Conservation (phyloP, 2,329 filamentous ascomycete species). For the Aspergillus ibericus region DNA sequence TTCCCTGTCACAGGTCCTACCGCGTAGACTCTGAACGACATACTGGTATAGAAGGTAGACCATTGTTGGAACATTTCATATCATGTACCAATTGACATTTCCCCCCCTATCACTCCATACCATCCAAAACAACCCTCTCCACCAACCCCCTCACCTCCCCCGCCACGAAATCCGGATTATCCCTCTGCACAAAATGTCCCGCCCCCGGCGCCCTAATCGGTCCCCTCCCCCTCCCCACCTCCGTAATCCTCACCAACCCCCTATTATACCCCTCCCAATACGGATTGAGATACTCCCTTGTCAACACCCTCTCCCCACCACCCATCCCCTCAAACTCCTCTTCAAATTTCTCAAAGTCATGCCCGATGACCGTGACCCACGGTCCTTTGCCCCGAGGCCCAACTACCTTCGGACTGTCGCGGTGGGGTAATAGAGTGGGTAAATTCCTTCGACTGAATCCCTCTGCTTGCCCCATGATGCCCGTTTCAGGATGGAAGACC, state of each 20-base stretch:
- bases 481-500: constrained; percentile 47
- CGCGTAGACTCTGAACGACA: no score
- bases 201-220: constrained; percentile 51
- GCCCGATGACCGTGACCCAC: constrained; percentile 53
- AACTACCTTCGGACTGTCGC: constrained; percentile 44
- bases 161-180: constrained; percentile 51
- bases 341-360: constrained; percentile 55
- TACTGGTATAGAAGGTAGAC: no score
- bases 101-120: no score
- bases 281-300: constrained; percentile 54
- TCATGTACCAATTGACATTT: no score
- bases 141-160: no score
- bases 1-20: no score
- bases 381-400: constrained; percentile 37
- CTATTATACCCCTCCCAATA: constrained; percentile 57
- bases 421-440: constrained; percentile 44
- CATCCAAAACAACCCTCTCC: no score
- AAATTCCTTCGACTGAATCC: constrained; percentile 51
- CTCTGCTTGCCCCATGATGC: constrained; percentile 50
- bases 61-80: no score
- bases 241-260: constrained; percentile 49
- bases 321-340: constrained; percentile 42
- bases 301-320: constrained; percentile 38
- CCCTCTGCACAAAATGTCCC: constrained; percentile 58
- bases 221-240: constrained; percentile 40